A percentile compares a stretch with the other conserved stretches of the same genome.
Conservation (phyloP, 768 basidiomycete species). For the Grammothele lineata region DNA sequence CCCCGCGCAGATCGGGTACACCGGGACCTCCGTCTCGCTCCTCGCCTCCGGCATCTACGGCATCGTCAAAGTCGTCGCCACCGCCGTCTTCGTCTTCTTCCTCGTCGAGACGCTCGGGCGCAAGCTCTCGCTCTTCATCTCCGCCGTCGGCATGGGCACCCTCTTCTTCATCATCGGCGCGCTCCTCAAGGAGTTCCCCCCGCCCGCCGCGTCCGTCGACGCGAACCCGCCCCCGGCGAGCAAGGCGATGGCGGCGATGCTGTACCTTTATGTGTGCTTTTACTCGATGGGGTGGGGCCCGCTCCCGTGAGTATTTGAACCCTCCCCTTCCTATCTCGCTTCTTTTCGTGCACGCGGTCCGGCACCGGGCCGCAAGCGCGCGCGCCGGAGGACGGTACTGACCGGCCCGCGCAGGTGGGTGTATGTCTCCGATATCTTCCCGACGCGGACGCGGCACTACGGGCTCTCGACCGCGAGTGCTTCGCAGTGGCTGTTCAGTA, state of each 20-base stretch:
- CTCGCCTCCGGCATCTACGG: constrained; percentile 72
- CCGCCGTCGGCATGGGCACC: constrained; percentile 73
- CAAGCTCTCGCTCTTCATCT: constrained; percentile 65
- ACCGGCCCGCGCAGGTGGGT: constrained; percentile 27
- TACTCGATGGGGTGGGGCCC: constrained; percentile 88
- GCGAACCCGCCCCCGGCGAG: constrained; percentile 41
- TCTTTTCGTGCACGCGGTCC: too few relatives aligned
- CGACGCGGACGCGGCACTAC: constrained; percentile 77
- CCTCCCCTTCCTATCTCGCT: too few relatives aligned
- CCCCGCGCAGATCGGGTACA: constrained; percentile 59
- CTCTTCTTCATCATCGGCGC: constrained; percentile 84
- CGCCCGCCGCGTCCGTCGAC: constrained; percentile 28
- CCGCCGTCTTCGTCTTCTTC: constrained; percentile 61
- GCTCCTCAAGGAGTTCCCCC: constrained; percentile 75
- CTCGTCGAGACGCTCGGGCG: constrained; percentile 67
- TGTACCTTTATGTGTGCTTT: constrained; percentile 85
- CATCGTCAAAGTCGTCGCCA: constrained; percentile 65
- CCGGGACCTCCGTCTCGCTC: constrained; percentile 52
- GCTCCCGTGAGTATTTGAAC: constrained; percentile 51
- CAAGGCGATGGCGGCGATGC: constrained; percentile 80
- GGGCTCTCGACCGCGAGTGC: constrained; percentile 72
- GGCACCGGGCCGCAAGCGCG: too few relatives aligned
- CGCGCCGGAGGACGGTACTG: neutral
- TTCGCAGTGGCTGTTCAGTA: constrained; percentile 83
- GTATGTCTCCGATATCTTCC: constrained; percentile 80